phyloP scores from a whole-genome alignment of 352 stramenopile genomes.

The Hyaloperonospora arabidopsidis region DNA sequence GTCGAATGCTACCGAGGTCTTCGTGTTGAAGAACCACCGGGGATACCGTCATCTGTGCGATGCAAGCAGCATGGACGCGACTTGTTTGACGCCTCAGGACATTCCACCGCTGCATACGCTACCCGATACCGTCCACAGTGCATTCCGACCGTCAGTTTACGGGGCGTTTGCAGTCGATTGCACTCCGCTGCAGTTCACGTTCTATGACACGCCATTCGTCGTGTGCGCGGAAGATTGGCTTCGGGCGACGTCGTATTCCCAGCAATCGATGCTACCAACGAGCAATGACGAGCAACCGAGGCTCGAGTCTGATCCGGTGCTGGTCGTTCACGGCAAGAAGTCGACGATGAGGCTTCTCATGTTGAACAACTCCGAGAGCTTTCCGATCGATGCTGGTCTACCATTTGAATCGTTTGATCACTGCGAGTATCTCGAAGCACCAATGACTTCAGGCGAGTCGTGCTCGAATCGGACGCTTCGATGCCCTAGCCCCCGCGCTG shows the following conservation, averaged over 20 bases:
- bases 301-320: not conserved
- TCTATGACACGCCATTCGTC: constrained; percentile 26
- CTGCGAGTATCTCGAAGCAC: constrained; percentile 33
- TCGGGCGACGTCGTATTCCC: constrained; percentile 6
- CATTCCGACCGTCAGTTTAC: constrained; percentile 26
- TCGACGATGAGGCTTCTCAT: constrained; percentile 17
- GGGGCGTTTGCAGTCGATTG: constrained; percentile 26
- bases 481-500: constrained; percentile 10
- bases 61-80: constrained; percentile 11
- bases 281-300: not conserved
- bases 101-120: constrained; percentile 39
- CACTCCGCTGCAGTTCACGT: constrained; percentile 33
- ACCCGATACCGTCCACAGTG: constrained; percentile 19
- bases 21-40: constrained; percentile 36
- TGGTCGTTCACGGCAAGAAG: constrained; percentile 28
- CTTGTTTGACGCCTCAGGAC: constrained; percentile 29
- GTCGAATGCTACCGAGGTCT: constrained; percentile 20
- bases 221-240: constrained; percentile 33
- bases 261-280: not conserved
- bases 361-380: constrained; percentile 5
- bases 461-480: constrained; percentile 8
- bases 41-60: constrained; percentile 20
- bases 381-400: not conserved
- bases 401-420: constrained; percentile 10
- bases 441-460: constrained; percentile 26